Evolutionary conservation across 371 early-diverging fungal species (phyloP), one percentile per base, ranked within the genome.

Genomic region (Batkoa obscura): DNA sequence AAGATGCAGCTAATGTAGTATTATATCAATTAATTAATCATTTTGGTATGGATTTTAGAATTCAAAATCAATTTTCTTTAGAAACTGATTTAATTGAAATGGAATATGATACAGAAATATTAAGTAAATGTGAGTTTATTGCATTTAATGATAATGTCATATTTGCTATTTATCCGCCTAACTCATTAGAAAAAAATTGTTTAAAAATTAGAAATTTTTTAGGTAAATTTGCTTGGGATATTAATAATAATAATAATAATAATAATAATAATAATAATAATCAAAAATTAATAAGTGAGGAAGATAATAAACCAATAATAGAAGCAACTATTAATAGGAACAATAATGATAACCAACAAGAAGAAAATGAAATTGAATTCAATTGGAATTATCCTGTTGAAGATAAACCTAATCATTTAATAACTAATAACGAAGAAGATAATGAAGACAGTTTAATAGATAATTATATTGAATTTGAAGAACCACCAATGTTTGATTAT

Each of bases 261-360:
- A 23, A 23, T 23, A 23, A 23, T 23, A 17, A 36, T 10, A 43
- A 23, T 23, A 23, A 23, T 23, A 23, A 23, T 23, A 23, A 23
- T 23, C 23, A 23, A 23, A 23, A 23, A 23, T 23, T 23, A 23
- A 23, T 23, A 23, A 23, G n/a, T 17, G 15, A 46, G 17, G 31
- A 17, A 17, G 23, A 5, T 2, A 5, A 5, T 50, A 33, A 33
- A 4, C 33, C 50, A 33, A 66, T 67, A 47, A 59, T 71, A 2
- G 67, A 68, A 32, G 78, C 81, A 15, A 78, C 77, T 57, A n/a
- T 23, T 23, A 23, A 23, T 23, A 23, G 23, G 23, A 23, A 23
- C 23, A 23, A 23, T 23, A 23, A 23, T 23, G 63, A 64, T 41
- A 23, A 23, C 23, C 23, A 23, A 23, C 23, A 23, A 23, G 0